Conservation (phyloP, 768 basidiomycete species). For the Cytidiella melzeri region DNA sequence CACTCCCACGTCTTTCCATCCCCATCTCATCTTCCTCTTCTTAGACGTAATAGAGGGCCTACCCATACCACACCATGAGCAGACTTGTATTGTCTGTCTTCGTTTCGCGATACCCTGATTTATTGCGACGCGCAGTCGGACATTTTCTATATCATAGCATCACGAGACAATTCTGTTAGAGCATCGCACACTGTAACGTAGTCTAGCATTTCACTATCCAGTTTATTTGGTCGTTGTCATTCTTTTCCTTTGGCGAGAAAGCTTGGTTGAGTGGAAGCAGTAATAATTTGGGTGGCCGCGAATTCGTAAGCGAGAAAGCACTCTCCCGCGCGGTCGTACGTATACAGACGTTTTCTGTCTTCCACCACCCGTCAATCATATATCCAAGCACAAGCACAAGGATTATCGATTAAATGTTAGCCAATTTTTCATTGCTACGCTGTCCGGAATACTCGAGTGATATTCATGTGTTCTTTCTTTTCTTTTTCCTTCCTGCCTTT, state of each 20-base stretch:
- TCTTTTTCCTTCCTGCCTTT: neutral
- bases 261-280: neutral
- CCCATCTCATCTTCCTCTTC: slow-evolving; percentile 33
- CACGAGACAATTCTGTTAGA: slow-evolving; percentile 65
- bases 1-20: neutral
- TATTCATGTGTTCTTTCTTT: neutral
- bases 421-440: neutral
- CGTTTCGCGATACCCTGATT: slow-evolving; percentile 50
- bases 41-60: slow-evolving; percentile 39
- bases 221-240: slow-evolving; percentile 12
- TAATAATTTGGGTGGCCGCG: neutral
- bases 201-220: slow-evolving; percentile 21
- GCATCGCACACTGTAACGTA: slow-evolving; percentile 52
- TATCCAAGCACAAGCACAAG: slow-evolving; percentile 1
- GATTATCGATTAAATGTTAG: slow-evolving; percentile 2
- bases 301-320: too few species aligned
- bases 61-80: slow-evolving; percentile 37
- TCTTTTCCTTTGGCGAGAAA: neutral
- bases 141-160: slow-evolving; percentile 41
- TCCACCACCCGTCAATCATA: neutral
- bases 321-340: too few species aligned
- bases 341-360: neutral
- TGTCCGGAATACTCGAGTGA: neutral
- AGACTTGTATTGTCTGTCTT: slow-evolving; percentile 39
- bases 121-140: slow-evolving; percentile 45